phyloP scores from a whole-genome alignment of 192 early-diverging fungal species.

The Coemansia sp. region DNA sequence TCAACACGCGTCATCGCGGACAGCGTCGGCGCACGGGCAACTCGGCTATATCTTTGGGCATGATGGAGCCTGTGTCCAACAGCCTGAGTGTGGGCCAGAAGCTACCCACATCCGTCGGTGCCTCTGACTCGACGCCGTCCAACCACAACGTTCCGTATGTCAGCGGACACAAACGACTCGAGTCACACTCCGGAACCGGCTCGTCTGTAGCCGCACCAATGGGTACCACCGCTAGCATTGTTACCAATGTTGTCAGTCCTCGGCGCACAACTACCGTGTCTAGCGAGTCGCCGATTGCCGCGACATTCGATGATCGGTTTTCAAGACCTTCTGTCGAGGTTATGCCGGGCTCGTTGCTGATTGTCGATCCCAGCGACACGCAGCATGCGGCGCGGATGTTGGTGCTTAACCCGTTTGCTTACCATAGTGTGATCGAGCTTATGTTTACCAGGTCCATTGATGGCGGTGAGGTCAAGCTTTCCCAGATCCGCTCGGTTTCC shows the following conservation, averaged over 20 bases:
- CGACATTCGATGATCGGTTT: slow-evolving; percentile 21
- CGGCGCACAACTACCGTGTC: background rate
- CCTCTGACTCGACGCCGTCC: background rate
- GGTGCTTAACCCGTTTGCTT: slow-evolving; percentile 51
- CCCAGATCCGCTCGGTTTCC: slow-evolving; percentile 35
- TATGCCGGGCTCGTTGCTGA: slow-evolving; percentile 37
- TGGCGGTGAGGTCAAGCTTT: slow-evolving; percentile 19
- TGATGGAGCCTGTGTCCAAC: slow-evolving; percentile 16
- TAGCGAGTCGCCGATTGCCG: background rate
- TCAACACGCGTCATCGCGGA: slow-evolving; percentile 11
- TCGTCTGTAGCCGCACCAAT: background rate
- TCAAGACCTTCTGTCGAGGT: slow-evolving; percentile 35
- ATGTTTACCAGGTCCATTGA: slow-evolving; percentile 41
- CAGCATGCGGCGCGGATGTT: slow-evolving; percentile 40
- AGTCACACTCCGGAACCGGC: background rate
- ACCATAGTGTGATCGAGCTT: slow-evolving; percentile 46
- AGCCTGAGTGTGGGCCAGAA: background rate
- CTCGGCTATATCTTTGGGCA: slow-evolving; percentile 12
- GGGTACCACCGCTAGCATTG: background rate
- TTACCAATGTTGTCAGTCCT: background rate
- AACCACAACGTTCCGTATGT: background rate
- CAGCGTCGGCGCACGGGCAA: slow-evolving; percentile 27
- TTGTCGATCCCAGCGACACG: slow-evolving; percentile 39
- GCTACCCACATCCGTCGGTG: background rate
- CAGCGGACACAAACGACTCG: background rate